Conservation (phyloP, 495 filamentous ascomycete species). For the Neurospora discreta region DNA sequence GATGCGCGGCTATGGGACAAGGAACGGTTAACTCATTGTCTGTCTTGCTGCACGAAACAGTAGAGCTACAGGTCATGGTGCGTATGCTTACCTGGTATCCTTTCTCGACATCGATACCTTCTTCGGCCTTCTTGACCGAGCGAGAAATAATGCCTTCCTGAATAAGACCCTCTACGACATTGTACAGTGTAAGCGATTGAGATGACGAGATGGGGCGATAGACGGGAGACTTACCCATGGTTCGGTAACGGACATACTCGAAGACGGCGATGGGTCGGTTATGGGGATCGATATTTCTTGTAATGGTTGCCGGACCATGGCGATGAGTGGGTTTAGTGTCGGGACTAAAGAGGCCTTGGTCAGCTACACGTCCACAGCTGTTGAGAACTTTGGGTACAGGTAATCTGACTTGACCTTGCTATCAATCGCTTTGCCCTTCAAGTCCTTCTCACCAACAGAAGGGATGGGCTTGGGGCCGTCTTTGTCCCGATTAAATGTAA, state of each 20-base stretch:
- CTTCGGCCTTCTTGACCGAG: neutral
- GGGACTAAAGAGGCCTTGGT: neutral
- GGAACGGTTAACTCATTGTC: neutral
- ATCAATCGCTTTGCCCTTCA: slow-evolving; percentile 8
- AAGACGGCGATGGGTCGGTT: slow-evolving; percentile 9
- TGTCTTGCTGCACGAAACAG: neutral
- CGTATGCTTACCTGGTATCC: neutral
- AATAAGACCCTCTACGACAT: neutral
- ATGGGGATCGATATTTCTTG: neutral
- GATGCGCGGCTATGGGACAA: neutral
- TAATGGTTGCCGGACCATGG: neutral
- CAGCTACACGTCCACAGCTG: neutral
- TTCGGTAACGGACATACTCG: slow-evolving; percentile 12
- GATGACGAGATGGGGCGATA: neutral
- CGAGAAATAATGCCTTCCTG: neutral
- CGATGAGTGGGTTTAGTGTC: neutral
- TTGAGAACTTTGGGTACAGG: fast-evolving
- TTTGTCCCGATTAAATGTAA: neutral
- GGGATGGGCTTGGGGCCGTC: neutral
- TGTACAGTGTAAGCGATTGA: neutral
- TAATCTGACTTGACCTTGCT: neutral
- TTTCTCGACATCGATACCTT: neutral
- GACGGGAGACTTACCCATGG: slow-evolving; percentile 1
- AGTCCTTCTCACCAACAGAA: slow-evolving; percentile 1
- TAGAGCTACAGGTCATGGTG: neutral